Evolutionary conservation across 2,329 filamentous ascomycete genomes (phyloP).

Genomic region (Cladosporium halotolerans): DNA sequence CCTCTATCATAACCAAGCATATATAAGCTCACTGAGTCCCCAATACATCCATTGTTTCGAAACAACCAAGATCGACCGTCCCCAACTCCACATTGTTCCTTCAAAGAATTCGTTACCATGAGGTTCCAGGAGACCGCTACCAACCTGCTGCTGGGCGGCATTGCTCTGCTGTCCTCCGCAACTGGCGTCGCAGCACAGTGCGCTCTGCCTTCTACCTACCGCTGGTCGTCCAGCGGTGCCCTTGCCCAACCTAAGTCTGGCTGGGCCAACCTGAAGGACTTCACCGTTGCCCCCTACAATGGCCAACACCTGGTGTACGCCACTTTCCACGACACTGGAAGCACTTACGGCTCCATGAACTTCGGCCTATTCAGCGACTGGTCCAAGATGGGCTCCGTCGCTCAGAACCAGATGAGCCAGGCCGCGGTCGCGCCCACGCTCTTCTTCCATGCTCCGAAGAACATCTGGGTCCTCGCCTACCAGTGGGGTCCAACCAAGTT

Average conservation of each 20-base stretch:
- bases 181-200: constrained; percentile 30
- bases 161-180: constrained; percentile 1
- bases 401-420: constrained; percentile 47
- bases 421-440: constrained; percentile 54
- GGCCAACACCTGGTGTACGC: constrained; percentile 57
- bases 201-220: constrained; percentile 49
- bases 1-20: not conserved
- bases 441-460: constrained; percentile 58
- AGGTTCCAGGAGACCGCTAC: constrained; percentile 1
- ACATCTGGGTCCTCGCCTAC: constrained; percentile 56
- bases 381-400: constrained; percentile 45
- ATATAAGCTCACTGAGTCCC: constrained; percentile 3
- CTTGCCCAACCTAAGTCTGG: constrained; percentile 50
- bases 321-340: constrained; percentile 37
- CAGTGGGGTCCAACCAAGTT: constrained; percentile 58
- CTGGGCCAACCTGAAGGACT: constrained; percentile 58
- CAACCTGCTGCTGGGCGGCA: not conserved
- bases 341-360: constrained; percentile 52
- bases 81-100: not conserved
- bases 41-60: not conserved
- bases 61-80: constrained; percentile 8
- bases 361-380: constrained; percentile 53
- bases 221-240: constrained; percentile 41
- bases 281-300: constrained; percentile 51
- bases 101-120: not conserved